These are phyloP conservation scores for Pseudogymnoascus sp. DNA, from an alignment of 2,329 filamentous ascomycete species.

Conservation along the genomic window DNA sequence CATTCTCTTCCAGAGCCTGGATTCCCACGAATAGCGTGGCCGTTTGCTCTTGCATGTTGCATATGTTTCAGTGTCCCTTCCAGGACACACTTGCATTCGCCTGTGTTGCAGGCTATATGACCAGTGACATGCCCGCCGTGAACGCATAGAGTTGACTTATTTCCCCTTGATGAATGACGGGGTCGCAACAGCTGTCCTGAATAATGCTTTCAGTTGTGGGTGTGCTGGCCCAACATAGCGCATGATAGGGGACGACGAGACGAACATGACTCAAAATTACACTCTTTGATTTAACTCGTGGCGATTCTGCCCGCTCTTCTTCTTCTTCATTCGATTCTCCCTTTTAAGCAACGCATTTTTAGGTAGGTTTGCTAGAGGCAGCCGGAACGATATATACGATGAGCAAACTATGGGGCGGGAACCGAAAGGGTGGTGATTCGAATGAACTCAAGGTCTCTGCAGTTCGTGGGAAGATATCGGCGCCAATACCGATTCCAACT, in stretches of 20 bases:
- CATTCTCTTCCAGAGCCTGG: background rate
- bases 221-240: background rate
- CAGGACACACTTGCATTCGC: slow-evolving; percentile 1
- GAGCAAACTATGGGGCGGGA: slow-evolving; percentile 22
- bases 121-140: slow-evolving; percentile 22
- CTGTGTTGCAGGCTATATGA: slow-evolving; percentile 25
- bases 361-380: background rate
- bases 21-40: background rate
- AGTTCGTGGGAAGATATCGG: slow-evolving; percentile 53
- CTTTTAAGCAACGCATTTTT: background rate
- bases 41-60: background rate
- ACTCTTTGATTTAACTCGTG: background rate
- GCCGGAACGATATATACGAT: slow-evolving; percentile 14
- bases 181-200: background rate
- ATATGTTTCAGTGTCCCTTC: background rate
- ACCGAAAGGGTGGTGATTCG: slow-evolving; percentile 18
- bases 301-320: slow-evolving; percentile 1
- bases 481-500: slow-evolving; percentile 48
- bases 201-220: background rate
- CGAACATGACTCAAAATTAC: background rate
- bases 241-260: background rate
- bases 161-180: slow-evolving; percentile 12
- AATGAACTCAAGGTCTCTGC: slow-evolving; percentile 30
- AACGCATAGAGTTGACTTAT: slow-evolving; percentile 15
- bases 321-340: background rate